Conservation (phyloP, 306 rosid genomes). For the Gastrolobium villosum region DNA sequence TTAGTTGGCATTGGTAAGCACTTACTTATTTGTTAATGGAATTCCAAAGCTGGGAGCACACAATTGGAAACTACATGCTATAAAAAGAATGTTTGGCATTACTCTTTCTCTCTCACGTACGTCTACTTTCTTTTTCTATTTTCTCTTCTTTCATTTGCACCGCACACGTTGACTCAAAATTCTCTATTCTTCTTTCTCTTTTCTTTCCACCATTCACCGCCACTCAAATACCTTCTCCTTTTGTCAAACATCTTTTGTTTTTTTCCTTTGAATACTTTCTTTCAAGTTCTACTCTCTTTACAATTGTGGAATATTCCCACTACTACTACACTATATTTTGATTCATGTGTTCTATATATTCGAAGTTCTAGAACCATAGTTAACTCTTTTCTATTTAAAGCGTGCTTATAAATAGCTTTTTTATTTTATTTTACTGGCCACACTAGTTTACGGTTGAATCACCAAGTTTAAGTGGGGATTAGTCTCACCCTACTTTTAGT, state of each 20-base stretch:
- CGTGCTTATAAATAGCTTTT: too few species aligned
- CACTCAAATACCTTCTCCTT: constrained; percentile 5
- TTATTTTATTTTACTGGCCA: too few species aligned
- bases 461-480: too few species aligned
- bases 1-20: background rate
- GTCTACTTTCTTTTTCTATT: background rate
- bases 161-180: background rate
- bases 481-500: too few species aligned
- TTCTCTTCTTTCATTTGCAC: background rate
- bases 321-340: too few species aligned
- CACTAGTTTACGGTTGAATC: too few species aligned
- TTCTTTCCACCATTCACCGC: background rate
- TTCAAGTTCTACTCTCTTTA: too few species aligned
- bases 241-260: background rate
- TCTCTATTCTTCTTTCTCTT: background rate
- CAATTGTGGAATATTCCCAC: too few species aligned
- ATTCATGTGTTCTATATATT: too few species aligned
- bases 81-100: background rate
- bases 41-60: background rate
- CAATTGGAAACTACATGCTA: background rate
- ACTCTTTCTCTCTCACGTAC: background rate
- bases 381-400: too few species aligned
- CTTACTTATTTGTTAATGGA: constrained; percentile 4
- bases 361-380: too few species aligned
- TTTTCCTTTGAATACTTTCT: too few species aligned